Evolutionary conservation across 768 basidiomycete species (phyloP).

Genomic region (Russula emetica): DNA sequence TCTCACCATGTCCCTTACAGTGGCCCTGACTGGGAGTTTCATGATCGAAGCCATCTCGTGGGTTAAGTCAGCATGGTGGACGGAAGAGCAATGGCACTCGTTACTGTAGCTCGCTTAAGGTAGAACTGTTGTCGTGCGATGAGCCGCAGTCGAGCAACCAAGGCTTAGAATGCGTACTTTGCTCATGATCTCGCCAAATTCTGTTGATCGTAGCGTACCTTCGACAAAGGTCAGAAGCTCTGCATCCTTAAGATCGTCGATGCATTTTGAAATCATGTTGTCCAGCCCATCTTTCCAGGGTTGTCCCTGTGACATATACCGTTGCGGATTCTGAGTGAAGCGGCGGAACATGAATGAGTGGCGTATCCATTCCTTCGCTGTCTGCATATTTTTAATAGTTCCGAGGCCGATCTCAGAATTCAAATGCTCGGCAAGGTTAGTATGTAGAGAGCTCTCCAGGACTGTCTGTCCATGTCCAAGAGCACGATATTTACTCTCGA

Average conservation of each 20-base stretch:
- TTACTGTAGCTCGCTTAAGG: constrained; percentile 10
- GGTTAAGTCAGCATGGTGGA: background rate
- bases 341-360: constrained; percentile 85
- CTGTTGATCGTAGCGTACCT: constrained; percentile 51
- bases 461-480: constrained; percentile 68
- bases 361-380: constrained; percentile 78
- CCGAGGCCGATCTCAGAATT: constrained; percentile 90
- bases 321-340: constrained; percentile 74
- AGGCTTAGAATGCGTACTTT: constrained; percentile 45
- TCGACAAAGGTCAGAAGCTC: constrained; percentile 51
- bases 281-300: constrained; percentile 71
- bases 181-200: constrained; percentile 84
- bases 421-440: constrained; percentile 81
- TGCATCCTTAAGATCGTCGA: constrained; percentile 55
- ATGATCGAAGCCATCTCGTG: constrained; percentile 65
- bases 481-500: constrained; percentile 66
- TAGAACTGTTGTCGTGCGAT: constrained; percentile 44
- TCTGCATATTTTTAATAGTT: constrained; percentile 65
- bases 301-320: constrained; percentile 61
- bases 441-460: constrained; percentile 82
- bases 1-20: constrained; percentile 62
- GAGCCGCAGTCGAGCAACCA: constrained; percentile 2
- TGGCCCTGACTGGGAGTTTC: constrained; percentile 50
- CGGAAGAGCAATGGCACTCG: constrained; percentile 12
- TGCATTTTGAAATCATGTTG: constrained; percentile 65